A percentile compares a stretch with the other conserved stretches of the same genome.
These are phyloP conservation scores for Cladosporium sp. DNA, from an alignment of 2,329 filamentous ascomycete genomes.

Conservation along the genomic window DNA sequence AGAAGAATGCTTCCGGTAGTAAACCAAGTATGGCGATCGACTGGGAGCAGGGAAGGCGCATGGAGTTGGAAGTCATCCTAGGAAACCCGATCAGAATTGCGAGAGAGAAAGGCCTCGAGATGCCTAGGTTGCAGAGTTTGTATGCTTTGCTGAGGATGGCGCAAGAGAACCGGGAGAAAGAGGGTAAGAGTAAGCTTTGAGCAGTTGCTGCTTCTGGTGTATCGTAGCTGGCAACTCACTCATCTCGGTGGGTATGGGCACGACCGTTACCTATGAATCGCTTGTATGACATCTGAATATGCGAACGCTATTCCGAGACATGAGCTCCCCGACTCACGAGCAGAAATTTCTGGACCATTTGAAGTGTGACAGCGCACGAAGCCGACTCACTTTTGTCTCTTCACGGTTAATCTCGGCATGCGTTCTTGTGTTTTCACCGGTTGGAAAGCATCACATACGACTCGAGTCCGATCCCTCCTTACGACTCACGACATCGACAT, in stretches of 20 bases:
- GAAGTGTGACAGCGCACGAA: too few relatives aligned
- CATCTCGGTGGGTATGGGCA: not conserved
- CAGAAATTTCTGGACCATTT: too few relatives aligned
- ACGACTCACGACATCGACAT: too few relatives aligned
- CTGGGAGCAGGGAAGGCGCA: conserved; percentile 61
- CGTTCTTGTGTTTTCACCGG: too few relatives aligned
- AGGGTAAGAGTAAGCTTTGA: conserved; percentile 25
- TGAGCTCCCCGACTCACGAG: too few relatives aligned
- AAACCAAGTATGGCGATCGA: conserved; percentile 64
- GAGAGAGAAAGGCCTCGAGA: conserved; percentile 56
- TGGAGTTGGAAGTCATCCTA: conserved; percentile 70
- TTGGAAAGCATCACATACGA: too few relatives aligned
- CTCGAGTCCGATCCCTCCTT: too few relatives aligned
- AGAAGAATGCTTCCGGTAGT: conserved; percentile 58
- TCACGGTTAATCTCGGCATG: too few relatives aligned
- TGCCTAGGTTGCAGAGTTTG: conserved; percentile 63
- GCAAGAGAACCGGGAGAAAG: conserved; percentile 50
- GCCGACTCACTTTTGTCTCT: too few relatives aligned
- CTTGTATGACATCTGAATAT: too few relatives aligned
- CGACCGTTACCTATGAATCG: too few relatives aligned
- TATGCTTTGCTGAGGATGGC: conserved; percentile 63
- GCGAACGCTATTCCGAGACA: too few relatives aligned
- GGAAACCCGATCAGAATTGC: conserved; percentile 68
- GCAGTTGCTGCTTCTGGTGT: not conserved
- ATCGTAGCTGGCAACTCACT: not conserved